These are phyloP conservation scores for Backusella sp. DNA, from an alignment of 192 early-diverging fungal species.

Conservation along the genomic window DNA sequence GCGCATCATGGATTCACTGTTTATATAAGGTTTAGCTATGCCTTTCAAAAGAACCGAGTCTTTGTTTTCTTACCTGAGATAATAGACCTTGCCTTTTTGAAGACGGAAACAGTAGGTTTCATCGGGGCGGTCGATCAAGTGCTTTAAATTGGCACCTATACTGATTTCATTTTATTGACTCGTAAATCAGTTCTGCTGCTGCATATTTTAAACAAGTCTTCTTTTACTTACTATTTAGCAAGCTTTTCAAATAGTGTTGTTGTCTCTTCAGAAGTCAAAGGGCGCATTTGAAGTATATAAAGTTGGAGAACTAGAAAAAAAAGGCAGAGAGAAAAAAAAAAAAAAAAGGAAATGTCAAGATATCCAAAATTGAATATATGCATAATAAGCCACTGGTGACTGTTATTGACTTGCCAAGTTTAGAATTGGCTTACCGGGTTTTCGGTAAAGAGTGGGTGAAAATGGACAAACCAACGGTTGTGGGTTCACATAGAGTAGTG, in stretches of 20 bases:
- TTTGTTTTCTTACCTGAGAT: constrained; percentile 68
- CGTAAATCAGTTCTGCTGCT: not conserved
- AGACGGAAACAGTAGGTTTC: constrained; percentile 97
- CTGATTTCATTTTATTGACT: constrained; percentile 34
- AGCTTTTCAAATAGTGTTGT: constrained; percentile 98
- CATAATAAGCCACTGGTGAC: constrained; percentile 1
- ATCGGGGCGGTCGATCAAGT: constrained; percentile 92
- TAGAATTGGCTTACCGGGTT: too few relatives aligned
- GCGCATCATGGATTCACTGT: constrained; percentile 87
- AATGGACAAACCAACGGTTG: too few relatives aligned
- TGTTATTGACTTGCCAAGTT: not conserved
- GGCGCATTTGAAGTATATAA: constrained; percentile 67
- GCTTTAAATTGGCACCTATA: constrained; percentile 94
- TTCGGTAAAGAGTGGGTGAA: too few relatives aligned
- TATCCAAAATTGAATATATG: not conserved
- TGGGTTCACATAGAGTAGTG: too few relatives aligned
- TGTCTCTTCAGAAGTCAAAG: constrained; percentile 96
- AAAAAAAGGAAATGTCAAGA: not conserved
- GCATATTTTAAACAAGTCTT: not conserved
- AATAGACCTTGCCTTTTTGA: constrained; percentile 95
- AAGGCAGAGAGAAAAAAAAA: not conserved
- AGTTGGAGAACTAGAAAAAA: not conserved
- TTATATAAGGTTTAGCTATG: not conserved
- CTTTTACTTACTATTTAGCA: constrained; percentile 81
- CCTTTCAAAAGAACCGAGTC: not conserved